Evolutionary conservation across 805 yeast species (phyloP).

Genomic region (Zygotorulaspora chibaensis): DNA sequence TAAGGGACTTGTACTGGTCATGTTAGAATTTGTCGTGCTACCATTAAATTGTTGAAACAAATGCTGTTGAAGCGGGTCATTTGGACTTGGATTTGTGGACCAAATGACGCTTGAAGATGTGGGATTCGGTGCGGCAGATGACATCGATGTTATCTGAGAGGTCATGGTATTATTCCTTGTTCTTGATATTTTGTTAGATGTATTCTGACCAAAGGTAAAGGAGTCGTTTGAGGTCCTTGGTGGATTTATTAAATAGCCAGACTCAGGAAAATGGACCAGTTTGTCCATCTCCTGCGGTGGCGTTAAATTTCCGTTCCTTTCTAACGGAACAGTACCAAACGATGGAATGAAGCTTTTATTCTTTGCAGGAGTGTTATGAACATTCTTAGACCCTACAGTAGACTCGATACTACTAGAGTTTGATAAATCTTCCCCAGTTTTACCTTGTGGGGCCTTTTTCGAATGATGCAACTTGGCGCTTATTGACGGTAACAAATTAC

Average conservation of each 20-base stretch:
- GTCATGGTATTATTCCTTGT: conserved; percentile 35
- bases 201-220: conserved; percentile 16
- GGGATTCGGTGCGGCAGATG: conserved; percentile 23
- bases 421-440: conserved; percentile 9
- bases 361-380: conserved; percentile 11
- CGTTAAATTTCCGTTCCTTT: conserved; percentile 21
- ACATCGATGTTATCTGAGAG: conserved; percentile 35
- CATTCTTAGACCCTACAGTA: conserved; percentile 14
- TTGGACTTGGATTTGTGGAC: conserved; percentile 23
- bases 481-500: conserved; percentile 34
- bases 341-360: conserved; percentile 16
- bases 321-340: conserved; percentile 19
- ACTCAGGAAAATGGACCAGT: conserved; percentile 28
- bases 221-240: conserved; percentile 34
- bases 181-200: conserved; percentile 27
- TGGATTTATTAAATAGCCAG: conserved; percentile 20
- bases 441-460: conserved; percentile 16
- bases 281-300: conserved; percentile 31
- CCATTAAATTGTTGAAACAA: conserved; percentile 11
- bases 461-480: conserved; percentile 35
- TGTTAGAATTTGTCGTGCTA: conserved; percentile 5
- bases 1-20: conserved; percentile 17
- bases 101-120: conserved; percentile 26
- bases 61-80: conserved; percentile 24
- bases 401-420: conserved; percentile 16